These are phyloP conservation scores for Moesziomyces aphidis DNA, from an alignment of 1,284 basidiomycete genomes.

Conservation along the genomic window DNA sequence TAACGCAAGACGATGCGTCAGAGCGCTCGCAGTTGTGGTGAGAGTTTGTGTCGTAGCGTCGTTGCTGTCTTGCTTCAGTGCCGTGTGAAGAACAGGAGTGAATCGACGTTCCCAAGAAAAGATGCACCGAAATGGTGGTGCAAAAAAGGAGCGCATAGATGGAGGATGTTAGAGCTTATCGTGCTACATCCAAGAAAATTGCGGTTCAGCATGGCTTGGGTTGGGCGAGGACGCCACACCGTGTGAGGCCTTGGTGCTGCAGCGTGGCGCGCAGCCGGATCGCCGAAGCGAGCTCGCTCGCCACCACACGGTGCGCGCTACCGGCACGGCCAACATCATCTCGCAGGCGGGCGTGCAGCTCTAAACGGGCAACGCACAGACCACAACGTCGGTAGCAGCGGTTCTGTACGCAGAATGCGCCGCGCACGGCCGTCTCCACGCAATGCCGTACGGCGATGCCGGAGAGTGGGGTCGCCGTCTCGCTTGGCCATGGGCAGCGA, in stretches of 20 bases:
- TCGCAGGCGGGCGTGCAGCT: neutral
- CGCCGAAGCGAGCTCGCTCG: constrained; percentile 4
- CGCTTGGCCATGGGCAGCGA: neutral
- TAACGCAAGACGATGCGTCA: no score
- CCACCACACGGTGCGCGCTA: neutral
- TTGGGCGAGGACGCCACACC: neutral
- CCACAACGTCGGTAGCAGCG: neutral
- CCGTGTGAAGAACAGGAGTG: no score
- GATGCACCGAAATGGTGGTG: neutral
- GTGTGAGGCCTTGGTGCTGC: neutral
- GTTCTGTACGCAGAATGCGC: no score
- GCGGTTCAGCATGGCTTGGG: neutral
- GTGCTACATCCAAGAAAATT: neutral
- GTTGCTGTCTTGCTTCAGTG: no score
- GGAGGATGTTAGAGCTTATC: neutral
- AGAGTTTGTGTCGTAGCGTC: no score
- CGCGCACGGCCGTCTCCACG: no score
- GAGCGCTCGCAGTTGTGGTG: no score
- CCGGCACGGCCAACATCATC: neutral
- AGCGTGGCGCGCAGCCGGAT: constrained; percentile 3
- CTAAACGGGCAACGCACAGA: neutral
- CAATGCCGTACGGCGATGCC: no score
- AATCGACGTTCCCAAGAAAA: neutral
- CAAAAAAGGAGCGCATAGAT: neutral
- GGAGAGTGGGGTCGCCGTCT: neutral